phyloP scores from a whole-genome alignment of 495 filamentous ascomycete genomes.

The Talaromyces ruber region DNA sequence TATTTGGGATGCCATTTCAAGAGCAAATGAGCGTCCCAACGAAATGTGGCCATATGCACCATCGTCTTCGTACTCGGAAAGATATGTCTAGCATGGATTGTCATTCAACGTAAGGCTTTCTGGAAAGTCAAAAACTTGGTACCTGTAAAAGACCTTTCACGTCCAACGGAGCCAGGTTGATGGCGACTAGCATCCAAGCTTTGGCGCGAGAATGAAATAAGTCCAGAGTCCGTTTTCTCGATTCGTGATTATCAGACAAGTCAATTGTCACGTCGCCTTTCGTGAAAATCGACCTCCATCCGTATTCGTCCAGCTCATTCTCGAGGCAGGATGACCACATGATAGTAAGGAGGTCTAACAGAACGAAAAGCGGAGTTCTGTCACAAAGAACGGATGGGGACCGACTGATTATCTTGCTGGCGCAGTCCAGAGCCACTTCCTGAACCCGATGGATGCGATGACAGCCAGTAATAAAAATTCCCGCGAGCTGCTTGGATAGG shows the following conservation, averaged over 20 bases:
- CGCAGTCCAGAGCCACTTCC: constrained; percentile 68
- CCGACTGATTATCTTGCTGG: constrained; percentile 72
- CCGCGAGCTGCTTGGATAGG: constrained; percentile 77
- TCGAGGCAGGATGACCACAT: constrained; percentile 95
- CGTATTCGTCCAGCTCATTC: constrained; percentile 87
- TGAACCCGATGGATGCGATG: constrained; percentile 88
- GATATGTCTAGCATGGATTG: constrained; percentile 55
- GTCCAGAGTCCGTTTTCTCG: constrained; percentile 69
- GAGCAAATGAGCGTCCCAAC: constrained; percentile 87
- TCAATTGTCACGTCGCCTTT: constrained; percentile 73
- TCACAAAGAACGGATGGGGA: constrained; percentile 89
- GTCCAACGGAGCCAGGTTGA: constrained; percentile 86
- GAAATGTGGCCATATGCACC: constrained; percentile 82
- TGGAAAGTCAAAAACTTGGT: not conserved
- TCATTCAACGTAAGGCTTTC: not conserved
- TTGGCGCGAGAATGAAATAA: constrained; percentile 70
- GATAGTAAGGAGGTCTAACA: constrained; percentile 81
- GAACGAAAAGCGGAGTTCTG: constrained; percentile 77
- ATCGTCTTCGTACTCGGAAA: constrained; percentile 87
- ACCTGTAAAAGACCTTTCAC: constrained; percentile 83
- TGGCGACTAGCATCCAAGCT: constrained; percentile 66
- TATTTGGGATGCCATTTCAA: constrained; percentile 84
- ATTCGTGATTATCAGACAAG: constrained; percentile 78
- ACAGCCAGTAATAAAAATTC: constrained; percentile 79
- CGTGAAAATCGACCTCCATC: constrained; percentile 69